A percentile compares a stretch with the other conserved stretches of the same genome.
phyloP scores from a whole-genome alignment of 225 moss, liverwort and hornwort species.

The Marchantia paleacea region DNA sequence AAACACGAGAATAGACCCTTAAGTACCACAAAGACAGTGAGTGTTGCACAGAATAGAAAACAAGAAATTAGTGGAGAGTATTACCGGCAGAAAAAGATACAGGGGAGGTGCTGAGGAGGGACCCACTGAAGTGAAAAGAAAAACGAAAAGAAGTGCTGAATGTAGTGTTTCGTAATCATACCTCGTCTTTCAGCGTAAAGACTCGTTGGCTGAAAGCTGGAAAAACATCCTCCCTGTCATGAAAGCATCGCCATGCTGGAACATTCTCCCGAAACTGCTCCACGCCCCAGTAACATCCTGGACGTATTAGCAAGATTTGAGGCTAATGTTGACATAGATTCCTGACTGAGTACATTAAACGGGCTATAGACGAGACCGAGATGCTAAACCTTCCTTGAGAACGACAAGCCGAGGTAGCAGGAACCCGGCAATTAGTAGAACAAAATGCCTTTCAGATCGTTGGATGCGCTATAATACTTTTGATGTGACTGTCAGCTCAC shows the following conservation, averaged over 20 bases:
- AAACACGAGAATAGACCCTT: no score
- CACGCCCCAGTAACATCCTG: conserved; percentile 30
- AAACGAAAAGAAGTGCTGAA: no score
- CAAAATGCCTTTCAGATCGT: neutral
- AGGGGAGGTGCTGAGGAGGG: no score
- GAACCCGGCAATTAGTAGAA: neutral
- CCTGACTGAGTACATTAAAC: neutral
- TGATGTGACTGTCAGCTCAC: neutral
- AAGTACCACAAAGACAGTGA: no score
- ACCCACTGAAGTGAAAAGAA: no score
- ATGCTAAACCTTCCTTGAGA: neutral
- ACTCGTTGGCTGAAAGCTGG: conserved; percentile 84
- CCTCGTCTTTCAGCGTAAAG: conserved; percentile 74
- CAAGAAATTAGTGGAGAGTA: no score
- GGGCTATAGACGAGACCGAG: neutral
- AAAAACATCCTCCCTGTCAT: conserved; percentile 81
- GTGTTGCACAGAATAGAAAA: no score
- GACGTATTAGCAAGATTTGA: conserved; percentile 21
- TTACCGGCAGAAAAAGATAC: no score
- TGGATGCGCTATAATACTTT: neutral
- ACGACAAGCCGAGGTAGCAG: neutral
- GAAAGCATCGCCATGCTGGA: conserved; percentile 95
- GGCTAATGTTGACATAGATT: conserved; percentile 4
- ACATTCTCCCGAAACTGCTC: conserved; percentile 89
- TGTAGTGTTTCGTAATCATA: neutral